Base-by-base conservation (phyloP, 1,284 basidiomycete genomes). In the Cutaneotrichosporon curvatum region DNA sequence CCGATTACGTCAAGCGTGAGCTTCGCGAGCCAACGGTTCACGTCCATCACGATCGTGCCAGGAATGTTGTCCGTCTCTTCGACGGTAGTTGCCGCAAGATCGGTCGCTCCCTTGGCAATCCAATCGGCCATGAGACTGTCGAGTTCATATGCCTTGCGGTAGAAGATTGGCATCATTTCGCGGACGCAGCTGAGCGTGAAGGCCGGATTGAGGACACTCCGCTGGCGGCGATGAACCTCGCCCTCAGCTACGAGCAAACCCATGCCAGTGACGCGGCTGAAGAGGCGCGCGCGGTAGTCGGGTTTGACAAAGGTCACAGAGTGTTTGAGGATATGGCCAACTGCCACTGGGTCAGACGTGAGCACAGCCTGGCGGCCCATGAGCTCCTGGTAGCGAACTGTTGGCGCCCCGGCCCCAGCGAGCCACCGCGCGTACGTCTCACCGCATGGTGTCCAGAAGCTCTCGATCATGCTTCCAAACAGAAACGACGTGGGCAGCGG, bases 1-100 rank as follows among this genome's bases (percentile, higher is more conserved):
- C 81, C 81, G 43, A 86, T 83, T 42, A 81, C 75, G 55, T 84
- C 83, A 10, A 84, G 72, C 3, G 81, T 81, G 12, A 80, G 77
- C 18, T 78, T 75, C 2, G 74, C 75, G 2, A 84, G 72, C 78
- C 79, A 82, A 16, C 70, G 58, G 39, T 80, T 66, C 14, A 77
- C 76, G 51, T 85, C 81, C 22, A 82, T 35, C 47, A 51, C 51
- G 34, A 34, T 25, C 15, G 48, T 32, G n/a, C 48, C 49, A 4
- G 39, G 23, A 1, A 44, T 41, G 16, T 22, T 14, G 43, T 54
- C 52, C 22, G 25, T 47, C 1, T n/a, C n/a, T n/a, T 66, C n/a
- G 48, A 51, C 44, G 32, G 51, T 40, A 16, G 37, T 38, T 16
- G 43, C 35, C 18, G 35, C 19, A n/a, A n/a, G n/a, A n/a, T n/a